These are phyloP conservation scores for Graphiopsis chlorocephala DNA, from an alignment of 2,329 filamentous ascomycete genomes.

Conservation along the genomic window DNA sequence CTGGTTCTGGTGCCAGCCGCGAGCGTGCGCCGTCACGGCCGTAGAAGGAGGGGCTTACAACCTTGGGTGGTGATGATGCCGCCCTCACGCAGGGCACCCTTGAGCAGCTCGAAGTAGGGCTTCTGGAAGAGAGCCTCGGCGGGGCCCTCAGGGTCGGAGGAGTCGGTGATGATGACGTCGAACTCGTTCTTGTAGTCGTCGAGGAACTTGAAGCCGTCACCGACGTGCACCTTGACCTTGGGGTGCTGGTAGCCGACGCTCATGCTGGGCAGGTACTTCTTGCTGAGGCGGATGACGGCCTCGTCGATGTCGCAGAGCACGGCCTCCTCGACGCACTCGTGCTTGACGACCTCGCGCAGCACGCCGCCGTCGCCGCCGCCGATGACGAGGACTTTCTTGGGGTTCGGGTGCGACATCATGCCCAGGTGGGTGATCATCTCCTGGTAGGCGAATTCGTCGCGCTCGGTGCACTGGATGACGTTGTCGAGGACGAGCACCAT, in stretches of 20 bases:
- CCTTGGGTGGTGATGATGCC: slow-evolving; percentile 99
- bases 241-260: slow-evolving; percentile 85
- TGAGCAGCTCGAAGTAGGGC: slow-evolving; percentile 93
- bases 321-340: slow-evolving; percentile 93
- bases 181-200: slow-evolving; percentile 95
- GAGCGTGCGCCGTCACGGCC: background rate
- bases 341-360: slow-evolving; percentile 97
- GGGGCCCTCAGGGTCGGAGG: slow-evolving; percentile 93
- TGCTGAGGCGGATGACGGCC: slow-evolving; percentile 96
- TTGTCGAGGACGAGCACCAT: slow-evolving; percentile 97
- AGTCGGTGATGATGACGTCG: slow-evolving; percentile 99
- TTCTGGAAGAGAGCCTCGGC: slow-evolving; percentile 98
- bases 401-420: slow-evolving; percentile 97
- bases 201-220: slow-evolving; percentile 98
- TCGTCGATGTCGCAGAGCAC: slow-evolving; percentile 98
- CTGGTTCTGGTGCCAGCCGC: background rate
- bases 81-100: slow-evolving; percentile 85
- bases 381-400: slow-evolving; percentile 97
- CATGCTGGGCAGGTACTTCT: slow-evolving; percentile 96
- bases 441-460: slow-evolving; percentile 95
- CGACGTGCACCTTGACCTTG: slow-evolving; percentile 87
- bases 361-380: slow-evolving; percentile 97
- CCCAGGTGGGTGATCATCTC: slow-evolving; percentile 99
- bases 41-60: slow-evolving; percentile 71
- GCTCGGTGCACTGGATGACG: slow-evolving; percentile 97